phyloP scores from a whole-genome alignment of 2,329 filamentous ascomycete species.

The Ophiostoma angusticollis region DNA sequence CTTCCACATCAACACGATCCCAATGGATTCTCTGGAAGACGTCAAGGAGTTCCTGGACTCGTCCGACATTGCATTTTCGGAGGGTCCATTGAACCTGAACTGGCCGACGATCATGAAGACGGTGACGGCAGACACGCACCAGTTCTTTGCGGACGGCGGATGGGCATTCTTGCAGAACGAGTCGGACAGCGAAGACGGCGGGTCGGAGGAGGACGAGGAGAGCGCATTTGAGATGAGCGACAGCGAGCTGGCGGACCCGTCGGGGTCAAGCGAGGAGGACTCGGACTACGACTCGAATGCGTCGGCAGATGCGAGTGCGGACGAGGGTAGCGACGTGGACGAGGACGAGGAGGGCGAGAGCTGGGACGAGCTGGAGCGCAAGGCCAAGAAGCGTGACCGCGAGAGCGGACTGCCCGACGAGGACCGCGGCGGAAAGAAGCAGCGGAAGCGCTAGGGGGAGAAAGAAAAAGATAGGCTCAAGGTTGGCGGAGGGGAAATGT shows the following conservation, averaged over 20 bases:
- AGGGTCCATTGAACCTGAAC: slow-evolving; percentile 93
- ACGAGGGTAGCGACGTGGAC: slow-evolving; percentile 60
- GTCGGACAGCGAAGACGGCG: slow-evolving; percentile 68
- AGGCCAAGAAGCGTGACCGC: slow-evolving; percentile 74
- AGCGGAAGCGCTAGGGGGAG: slow-evolving; percentile 36
- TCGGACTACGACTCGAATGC: slow-evolving; percentile 90
- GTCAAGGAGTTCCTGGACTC: slow-evolving; percentile 98
- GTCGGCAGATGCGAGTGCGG: slow-evolving; percentile 68
- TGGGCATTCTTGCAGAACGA: slow-evolving; percentile 88
- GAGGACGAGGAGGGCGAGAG: slow-evolving; percentile 74
- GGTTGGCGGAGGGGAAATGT: too few relatives aligned
- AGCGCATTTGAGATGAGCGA: slow-evolving; percentile 86
- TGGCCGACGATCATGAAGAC: slow-evolving; percentile 99
- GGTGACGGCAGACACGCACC: slow-evolving; percentile 81
- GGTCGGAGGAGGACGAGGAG: slow-evolving; percentile 76
- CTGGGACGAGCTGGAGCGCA: slow-evolving; percentile 90
- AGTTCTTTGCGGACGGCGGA: slow-evolving; percentile 89
- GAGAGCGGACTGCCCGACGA: slow-evolving; percentile 61
- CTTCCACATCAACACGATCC: slow-evolving; percentile 94
- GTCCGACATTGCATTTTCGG: slow-evolving; percentile 85
- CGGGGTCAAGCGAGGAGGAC: slow-evolving; percentile 65
- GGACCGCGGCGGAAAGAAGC: slow-evolving; percentile 56
- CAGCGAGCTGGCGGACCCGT: slow-evolving; percentile 71
- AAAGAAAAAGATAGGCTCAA: too few relatives aligned
- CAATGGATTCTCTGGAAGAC: slow-evolving; percentile 83